Conservation (phyloP, 441 rosid genomes). For the Euphorbia schlechtendalii region DNA sequence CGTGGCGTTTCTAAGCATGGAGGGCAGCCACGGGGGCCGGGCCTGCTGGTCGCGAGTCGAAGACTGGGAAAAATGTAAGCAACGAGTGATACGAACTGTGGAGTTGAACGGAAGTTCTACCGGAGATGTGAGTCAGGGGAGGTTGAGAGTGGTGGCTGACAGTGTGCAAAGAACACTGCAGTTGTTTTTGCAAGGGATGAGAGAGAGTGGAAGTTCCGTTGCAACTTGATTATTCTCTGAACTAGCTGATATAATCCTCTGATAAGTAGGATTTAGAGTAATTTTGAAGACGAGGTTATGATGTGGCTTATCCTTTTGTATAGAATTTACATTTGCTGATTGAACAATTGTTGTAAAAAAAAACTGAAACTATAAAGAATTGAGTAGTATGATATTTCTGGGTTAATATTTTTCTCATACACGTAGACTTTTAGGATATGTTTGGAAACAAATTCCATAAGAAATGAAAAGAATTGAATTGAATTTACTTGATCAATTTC, state of each 20-base stretch:
- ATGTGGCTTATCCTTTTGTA: slow-evolving; percentile 21
- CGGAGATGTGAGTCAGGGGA: slow-evolving; percentile 63
- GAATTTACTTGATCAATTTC: too few species aligned
- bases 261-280: slow-evolving; percentile 20
- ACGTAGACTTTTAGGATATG: too few species aligned
- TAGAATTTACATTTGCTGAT: slow-evolving; percentile 16
- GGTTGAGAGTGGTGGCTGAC: slow-evolving; percentile 81
- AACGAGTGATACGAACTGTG: slow-evolving; percentile 62
- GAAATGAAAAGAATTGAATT: too few species aligned
- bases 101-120: slow-evolving; percentile 46
- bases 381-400: too few species aligned
- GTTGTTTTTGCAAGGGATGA: slow-evolving; percentile 66
- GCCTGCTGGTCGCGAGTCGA: slow-evolving; percentile 85
- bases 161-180: slow-evolving; percentile 66
- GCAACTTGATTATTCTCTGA: slow-evolving; percentile 21
- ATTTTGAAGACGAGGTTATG: slow-evolving; percentile 16
- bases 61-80: slow-evolving; percentile 96
- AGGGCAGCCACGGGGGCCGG: slow-evolving; percentile 96
- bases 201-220: slow-evolving; percentile 44
- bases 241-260: slow-evolving; percentile 20
- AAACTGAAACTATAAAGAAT: too few species aligned
- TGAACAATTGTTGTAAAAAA: slow-evolving; percentile 13
- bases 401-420: too few species aligned
- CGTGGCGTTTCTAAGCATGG: slow-evolving; percentile 78
- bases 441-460: too few species aligned